phyloP scores from a whole-genome alignment of 176 grass and related monocot genomes.

The Hyparrhenia diplandra region DNA sequence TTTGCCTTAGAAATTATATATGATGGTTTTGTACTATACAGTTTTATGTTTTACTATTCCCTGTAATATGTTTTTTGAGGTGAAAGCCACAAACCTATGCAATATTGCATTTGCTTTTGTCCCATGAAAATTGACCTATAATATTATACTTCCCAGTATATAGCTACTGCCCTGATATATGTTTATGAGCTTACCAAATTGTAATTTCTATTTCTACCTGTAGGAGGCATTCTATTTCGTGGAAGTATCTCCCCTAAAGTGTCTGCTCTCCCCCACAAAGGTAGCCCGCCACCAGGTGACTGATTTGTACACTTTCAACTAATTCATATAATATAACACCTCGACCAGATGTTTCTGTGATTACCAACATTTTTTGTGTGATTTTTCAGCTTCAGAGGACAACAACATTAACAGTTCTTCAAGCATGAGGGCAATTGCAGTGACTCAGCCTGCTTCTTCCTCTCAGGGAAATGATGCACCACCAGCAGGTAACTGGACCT shows the following conservation, averaged over 20 bases:
- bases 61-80: neutral
- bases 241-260: neutral
- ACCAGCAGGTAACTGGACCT: neutral
- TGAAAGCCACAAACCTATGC: neutral
- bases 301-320: neutral
- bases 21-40: neutral
- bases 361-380: neutral
- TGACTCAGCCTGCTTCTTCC: neutral
- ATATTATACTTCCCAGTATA: neutral
- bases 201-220: constrained; percentile 16
- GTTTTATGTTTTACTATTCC: neutral
- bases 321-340: neutral
- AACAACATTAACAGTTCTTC: neutral
- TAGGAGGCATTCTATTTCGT: constrained; percentile 2
- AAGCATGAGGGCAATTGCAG: neutral
- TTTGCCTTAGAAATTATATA: neutral
- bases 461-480: neutral
- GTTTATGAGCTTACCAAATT: constrained; percentile 36
- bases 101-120: neutral
- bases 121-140: neutral
- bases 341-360: neutral
- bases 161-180: neutral
- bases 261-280: neutral
- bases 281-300: neutral
- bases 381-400: neutral